Evolutionary conservation across 1,284 basidiomycete species (phyloP), one percentile per base, ranked within the genome.

Genomic region (Marasmius fiardii): DNA sequence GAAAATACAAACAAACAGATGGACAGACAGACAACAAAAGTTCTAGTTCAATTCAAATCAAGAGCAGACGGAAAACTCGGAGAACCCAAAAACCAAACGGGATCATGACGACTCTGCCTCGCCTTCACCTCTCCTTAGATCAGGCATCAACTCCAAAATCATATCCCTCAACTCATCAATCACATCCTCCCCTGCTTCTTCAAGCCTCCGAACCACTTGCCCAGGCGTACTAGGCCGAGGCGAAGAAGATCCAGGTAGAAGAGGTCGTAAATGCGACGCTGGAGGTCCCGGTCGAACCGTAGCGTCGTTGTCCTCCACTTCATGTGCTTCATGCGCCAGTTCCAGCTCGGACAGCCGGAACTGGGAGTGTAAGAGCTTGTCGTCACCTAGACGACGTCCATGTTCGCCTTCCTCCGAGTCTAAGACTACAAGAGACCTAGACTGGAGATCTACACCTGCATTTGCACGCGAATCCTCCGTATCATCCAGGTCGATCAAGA

Each of bases 131-230:
- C 4, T 41, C 39, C 39, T 16, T 7, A 41, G 4, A 41, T 41
- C 20, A 7, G 39, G 39, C 47, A 49, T 31, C 47, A 49, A 49
- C n/a, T 49, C 47, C 47, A 31, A 26, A 49, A 49, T 28, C 24
- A 49, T 31, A 31, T 18, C 47, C 28, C 31, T 33, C 11, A 49
- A 16, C 47, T 33, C 47, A 49, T 49, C 47, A 31, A 49, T 31
- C 10, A 31, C 26, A 26, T 49, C 47, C 26, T 33, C 47, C 1
- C 43, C 43, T 24, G 12, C 43, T 16, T 31, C 5, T 18, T 26
- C 26, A 18, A 10, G 14, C 16, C 20, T n/a, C 28, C 26, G 28
- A 20, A 31, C 4, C 47, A 5, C 28, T 31, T 31, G 28, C 28
- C 28, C 28, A 6, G 24, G 47, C 7, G 28, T 49, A 28, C 44